Base-by-base conservation (phyloP, 1,139 yeast genomes). In the Starmera stellimalicola region DNA sequence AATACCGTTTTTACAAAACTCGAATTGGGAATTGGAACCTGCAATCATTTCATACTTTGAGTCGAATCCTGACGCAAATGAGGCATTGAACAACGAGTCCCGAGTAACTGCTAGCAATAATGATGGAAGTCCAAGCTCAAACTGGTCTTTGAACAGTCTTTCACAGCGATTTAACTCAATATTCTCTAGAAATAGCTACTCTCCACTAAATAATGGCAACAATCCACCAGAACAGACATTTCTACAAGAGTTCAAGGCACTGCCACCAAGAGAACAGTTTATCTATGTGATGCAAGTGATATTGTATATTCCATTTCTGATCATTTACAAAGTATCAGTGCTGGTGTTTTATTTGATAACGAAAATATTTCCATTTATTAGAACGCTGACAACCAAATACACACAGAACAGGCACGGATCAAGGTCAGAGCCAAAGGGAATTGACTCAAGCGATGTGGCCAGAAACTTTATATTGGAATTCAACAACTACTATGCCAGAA, bases 361-460 rank as follows among this genome's bases (percentile, higher is more conserved):
- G 9, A 46, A 38, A 15, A 9, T 39, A 2, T 48, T 49, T 36
- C 50, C 50, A 5, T 22, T 46, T 7, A 7, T 47, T 10, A 45
- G 32, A 27, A 37, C 34, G 18, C 16, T 45, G 3, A 42, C 48
- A 0, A 29, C 31, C 16, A 33, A 43, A n/a, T 48, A 44, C 18
- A 42, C 51, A 2, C 45, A 42, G 20, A 45, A 44, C 27, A 37
- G 52, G 18, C 40, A 40, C 18, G 40, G 52, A 18, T 41, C 50
- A 3, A 34, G 43, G 30, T 50, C 64, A 4, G 56, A 54, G 27
- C 54, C 55, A 7, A 56, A 53, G 27, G 51, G 50, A 17, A 49
- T 56, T 26, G 62, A 64, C 39, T 65, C 70, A 7, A 52, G 55
- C 32, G 62, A 62, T 31, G 50, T 57, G 10, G 68, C 72, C 3